A percentile compares a stretch with the other conserved stretches of the same genome.
phyloP scores from a whole-genome alignment of 257 asterid genomes.

The Nicotiana noctiflora region DNA sequence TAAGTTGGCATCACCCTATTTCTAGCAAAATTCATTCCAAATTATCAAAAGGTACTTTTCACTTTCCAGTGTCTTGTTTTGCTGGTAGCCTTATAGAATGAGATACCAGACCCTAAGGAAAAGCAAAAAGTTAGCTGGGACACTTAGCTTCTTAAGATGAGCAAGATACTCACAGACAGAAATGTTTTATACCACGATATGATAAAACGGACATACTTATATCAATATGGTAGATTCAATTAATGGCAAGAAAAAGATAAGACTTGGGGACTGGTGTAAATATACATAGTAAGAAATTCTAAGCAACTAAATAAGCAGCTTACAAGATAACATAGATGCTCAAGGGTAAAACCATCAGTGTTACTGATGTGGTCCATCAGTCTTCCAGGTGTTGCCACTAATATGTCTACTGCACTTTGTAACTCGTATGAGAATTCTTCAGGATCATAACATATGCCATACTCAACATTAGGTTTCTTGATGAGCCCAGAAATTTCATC shows the following conservation, averaged over 20 bases:
- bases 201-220: background rate
- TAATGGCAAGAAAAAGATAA: background rate
- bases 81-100: background rate
- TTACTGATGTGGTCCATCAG: conserved; percentile 85
- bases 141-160: background rate
- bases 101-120: background rate
- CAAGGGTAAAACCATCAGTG: conserved; percentile 86
- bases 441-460: conserved; percentile 38
- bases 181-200: background rate
- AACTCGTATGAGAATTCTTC: conserved; percentile 38
- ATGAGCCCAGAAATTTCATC: conserved; percentile 82
- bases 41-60: background rate
- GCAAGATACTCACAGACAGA: background rate
- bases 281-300: background rate
- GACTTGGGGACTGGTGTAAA: background rate
- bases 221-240: background rate
- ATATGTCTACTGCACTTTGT: conserved; percentile 78
- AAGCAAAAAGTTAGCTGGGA: background rate
- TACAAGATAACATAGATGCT: conserved; percentile 89
- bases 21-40: background rate
- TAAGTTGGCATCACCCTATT: background rate
- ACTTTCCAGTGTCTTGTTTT: too few species aligned
- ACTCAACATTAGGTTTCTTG: conserved; percentile 47
- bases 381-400: conserved; percentile 95
- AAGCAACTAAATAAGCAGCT: conserved; percentile 21